Percentiles rank a stretch among this genome's conserved stretches.
Conservation (phyloP, 495 filamentous ascomycete species). For the Terfezia boudieri region DNA sequence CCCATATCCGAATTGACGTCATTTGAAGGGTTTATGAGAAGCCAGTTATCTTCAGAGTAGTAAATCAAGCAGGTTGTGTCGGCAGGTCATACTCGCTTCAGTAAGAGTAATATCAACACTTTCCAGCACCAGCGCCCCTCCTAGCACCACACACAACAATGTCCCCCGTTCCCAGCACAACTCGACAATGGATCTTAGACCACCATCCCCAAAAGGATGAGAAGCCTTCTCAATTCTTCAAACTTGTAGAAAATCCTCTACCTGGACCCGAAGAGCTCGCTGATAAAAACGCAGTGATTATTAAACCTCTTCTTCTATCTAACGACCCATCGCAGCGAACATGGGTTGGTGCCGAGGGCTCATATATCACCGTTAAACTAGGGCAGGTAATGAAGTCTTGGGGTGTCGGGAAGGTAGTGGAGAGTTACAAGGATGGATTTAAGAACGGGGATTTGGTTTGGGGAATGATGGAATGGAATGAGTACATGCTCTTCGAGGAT, state of each 20-base stretch:
- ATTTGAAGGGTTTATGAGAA: no score
- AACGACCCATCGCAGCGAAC: constrained; percentile 65
- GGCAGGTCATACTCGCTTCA: no score
- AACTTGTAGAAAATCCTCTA: constrained; percentile 26
- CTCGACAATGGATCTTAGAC: constrained; percentile 22
- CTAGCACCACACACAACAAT: not conserved
- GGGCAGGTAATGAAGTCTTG: constrained; percentile 46
- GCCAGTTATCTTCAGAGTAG: no score
- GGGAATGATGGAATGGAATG: constrained; percentile 35
- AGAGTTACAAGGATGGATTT: constrained; percentile 21
- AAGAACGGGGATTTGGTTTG: constrained; percentile 30
- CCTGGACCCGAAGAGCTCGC: constrained; percentile 16
- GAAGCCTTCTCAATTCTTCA: constrained; percentile 31
- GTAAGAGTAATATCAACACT: no score
- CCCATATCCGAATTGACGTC: no score
- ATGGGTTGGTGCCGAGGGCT: constrained; percentile 45
- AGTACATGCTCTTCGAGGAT: constrained; percentile 30
- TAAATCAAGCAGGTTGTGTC: no score
- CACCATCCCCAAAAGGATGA: constrained; percentile 26
- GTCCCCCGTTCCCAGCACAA: not conserved
- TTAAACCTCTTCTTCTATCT: constrained; percentile 47
- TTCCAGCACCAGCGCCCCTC: no score
- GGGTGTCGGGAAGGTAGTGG: constrained; percentile 30
- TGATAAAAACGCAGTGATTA: constrained; percentile 31
- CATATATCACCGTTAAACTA: constrained; percentile 41